Percentiles rank a stretch among this genome's conserved stretches.
Conservation (phyloP, 305 asterid genomes). For the Rubia peregrina region DNA sequence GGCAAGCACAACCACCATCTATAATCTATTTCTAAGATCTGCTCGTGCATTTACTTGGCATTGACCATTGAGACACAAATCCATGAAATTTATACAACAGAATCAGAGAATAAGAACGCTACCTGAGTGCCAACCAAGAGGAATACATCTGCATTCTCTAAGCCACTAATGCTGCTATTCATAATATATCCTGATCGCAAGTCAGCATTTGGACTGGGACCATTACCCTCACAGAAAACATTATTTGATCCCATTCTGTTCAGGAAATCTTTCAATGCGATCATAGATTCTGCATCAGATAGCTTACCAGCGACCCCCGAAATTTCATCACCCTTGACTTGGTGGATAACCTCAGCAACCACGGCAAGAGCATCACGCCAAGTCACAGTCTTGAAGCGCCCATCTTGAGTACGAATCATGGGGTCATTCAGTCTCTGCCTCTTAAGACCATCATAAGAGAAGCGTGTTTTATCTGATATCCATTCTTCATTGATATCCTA, state of each 20-base stretch:
- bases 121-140: conserved; percentile 99
- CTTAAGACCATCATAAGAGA: conserved; percentile 95
- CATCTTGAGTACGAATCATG: conserved; percentile 94
- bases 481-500: conserved; percentile 99
- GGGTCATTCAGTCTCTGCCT: conserved; percentile 97
- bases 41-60: not conserved
- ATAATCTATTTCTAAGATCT: not conserved
- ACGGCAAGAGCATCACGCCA: conserved; percentile 92
- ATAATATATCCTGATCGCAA: conserved; percentile 90
- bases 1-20: not conserved
- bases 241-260: conserved; percentile 88
- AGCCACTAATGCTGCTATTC: conserved; percentile 84
- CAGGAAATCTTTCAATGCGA: conserved; percentile 63
- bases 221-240: conserved; percentile 93
- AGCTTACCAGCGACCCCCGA: conserved; percentile 92
- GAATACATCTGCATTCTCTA: conserved; percentile 92
- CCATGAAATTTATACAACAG: not conserved
- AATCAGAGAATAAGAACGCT: conserved; percentile 2
- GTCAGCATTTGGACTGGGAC: conserved; percentile 73
- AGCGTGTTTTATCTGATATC: conserved; percentile 98
- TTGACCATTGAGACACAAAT: not conserved
- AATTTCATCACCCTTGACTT: conserved; percentile 73
- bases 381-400: conserved; percentile 84
- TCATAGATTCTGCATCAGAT: conserved; percentile 97
- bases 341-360: conserved; percentile 72